These are phyloP conservation scores for Ajuga chamaepitys DNA, from an alignment of 257 asterid species.

Conservation along the genomic window DNA sequence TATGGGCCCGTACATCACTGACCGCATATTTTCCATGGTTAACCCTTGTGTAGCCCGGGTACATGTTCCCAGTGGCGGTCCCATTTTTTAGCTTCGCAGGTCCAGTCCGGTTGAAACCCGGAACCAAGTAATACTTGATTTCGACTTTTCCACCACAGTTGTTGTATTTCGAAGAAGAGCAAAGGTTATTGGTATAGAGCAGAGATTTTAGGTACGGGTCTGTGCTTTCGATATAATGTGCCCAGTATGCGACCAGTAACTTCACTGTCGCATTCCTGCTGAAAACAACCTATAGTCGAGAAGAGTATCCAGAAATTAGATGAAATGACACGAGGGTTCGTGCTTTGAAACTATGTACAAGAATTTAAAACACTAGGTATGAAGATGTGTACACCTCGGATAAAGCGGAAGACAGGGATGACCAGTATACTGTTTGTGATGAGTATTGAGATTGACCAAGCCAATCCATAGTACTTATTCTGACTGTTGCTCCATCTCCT, in stretches of 20 bases:
- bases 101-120: conserved; percentile 74
- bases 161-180: conserved; percentile 63
- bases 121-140: conserved; percentile 70
- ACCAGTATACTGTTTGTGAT: conserved; percentile 55
- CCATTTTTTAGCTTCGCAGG: conserved; percentile 43
- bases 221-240: conserved; percentile 59
- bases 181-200: conserved; percentile 59
- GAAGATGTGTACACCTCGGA: conserved; percentile 46
- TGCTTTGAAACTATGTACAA: background rate
- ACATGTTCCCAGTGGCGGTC: conserved; percentile 42
- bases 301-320: background rate
- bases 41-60: conserved; percentile 72
- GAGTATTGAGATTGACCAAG: conserved; percentile 81
- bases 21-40: conserved; percentile 87
- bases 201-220: conserved; percentile 62
- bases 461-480: conserved; percentile 89
- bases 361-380: background rate
- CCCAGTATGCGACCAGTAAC: conserved; percentile 72
- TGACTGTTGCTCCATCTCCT: conserved; percentile 41
- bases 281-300: conserved; percentile 46
- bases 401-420: conserved; percentile 70
- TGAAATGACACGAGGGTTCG: background rate
- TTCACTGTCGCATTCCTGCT: conserved; percentile 62
- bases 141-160: conserved; percentile 64
- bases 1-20: conserved; percentile 66